Evolutionary conservation across 768 basidiomycete species (phyloP), one percentile per base, ranked within the genome.

Genomic region (Daedaleopsis nitida): DNA sequence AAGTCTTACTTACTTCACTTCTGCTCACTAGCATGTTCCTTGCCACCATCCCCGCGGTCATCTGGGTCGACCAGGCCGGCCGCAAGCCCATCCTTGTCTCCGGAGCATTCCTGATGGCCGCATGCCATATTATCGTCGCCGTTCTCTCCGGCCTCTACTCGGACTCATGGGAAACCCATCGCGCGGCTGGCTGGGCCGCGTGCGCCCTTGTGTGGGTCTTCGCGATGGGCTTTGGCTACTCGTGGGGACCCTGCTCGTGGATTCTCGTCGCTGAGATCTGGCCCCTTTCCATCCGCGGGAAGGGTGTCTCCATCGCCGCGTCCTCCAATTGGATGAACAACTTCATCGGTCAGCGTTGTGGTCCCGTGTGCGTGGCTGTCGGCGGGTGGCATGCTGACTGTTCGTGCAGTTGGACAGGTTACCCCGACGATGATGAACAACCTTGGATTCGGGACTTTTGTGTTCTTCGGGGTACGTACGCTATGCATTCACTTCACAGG

Each of bases 311-410:
- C 3, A 88, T 92, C 64, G 85, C 86, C 4, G 85, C 87, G 5
- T 90, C 87, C 8, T 85, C 86, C 14, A 91, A 91, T 76, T 91
- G 87, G 86, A 88, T 89, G 87, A 88, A 89, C 72, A 89, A 88
- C 69, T 89, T 88, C 71, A 89, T 89, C 66, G 84, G 83, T 83
- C 59, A 58, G 81, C 67, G 19, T n/a, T 27, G 11, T 27, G 13
- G 23, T 49, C 21, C 23, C 23, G 47, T 23, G 7, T 10, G 47
- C 13, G 21, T 21, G 14, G 2, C 23, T 43, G 11, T 12, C 3
- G 14, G 55, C 19, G 32, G 13, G 23, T 11, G 17, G 8, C 8
- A 16, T 42, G 43, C 17, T 19, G 50, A 34, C 27, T 23, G 23
- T 27, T 16, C 34, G 3, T 70, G 39, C 53, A 79, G 83, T 86